phyloP scores from a whole-genome alignment of 441 rosid species.

The Populus hybrid region DNA sequence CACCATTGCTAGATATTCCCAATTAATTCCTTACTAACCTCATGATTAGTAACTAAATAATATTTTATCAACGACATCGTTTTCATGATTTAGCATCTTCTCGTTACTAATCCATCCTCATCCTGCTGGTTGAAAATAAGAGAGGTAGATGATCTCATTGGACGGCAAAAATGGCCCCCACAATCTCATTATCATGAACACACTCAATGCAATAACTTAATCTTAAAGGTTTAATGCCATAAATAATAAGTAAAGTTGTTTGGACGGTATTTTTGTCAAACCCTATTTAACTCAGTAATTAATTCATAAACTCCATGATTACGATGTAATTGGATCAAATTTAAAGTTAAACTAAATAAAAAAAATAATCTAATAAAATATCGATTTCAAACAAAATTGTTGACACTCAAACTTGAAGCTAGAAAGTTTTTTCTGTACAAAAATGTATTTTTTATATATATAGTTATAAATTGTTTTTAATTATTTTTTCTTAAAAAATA shows the following conservation, averaged over 20 bases:
- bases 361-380: too few species aligned
- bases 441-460: too few species aligned
- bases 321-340: too few species aligned
- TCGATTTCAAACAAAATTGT: too few species aligned
- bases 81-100: neutral
- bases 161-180: constrained; percentile 41
- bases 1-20: constrained; percentile 13
- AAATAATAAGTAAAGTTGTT: constrained; percentile 4
- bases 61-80: neutral
- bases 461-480: too few species aligned
- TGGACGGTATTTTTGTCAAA: too few species aligned
- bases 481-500: too few species aligned
- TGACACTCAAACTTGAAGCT: too few species aligned
- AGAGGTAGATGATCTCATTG: constrained; percentile 50
- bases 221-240: constrained; percentile 1
- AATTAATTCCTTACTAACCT: neutral
- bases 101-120: constrained; percentile 14
- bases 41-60: constrained; percentile 3
- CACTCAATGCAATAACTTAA: constrained; percentile 2
- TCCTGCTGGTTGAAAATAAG: constrained; percentile 62
- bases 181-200: constrained; percentile 28
- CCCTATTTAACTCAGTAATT: too few species aligned
- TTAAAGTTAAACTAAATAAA: too few species aligned
- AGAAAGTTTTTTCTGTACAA: too few species aligned
- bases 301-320: too few species aligned